Evolutionary conservation across 2,329 filamentous ascomycete genomes (phyloP).

Genomic region (Cadophora sp.): DNA sequence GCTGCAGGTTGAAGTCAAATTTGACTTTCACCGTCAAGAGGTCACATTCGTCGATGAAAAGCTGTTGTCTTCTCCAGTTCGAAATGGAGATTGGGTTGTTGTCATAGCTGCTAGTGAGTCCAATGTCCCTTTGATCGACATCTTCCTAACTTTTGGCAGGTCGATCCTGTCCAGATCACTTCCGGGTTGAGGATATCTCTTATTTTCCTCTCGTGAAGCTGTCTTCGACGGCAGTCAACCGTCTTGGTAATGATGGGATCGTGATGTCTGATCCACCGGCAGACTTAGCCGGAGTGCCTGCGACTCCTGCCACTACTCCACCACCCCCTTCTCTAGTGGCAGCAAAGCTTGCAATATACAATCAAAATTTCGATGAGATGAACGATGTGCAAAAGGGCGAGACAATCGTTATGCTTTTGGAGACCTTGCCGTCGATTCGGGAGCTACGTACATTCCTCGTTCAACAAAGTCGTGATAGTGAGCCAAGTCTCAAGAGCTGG

Average conservation of each 20-base stretch:
- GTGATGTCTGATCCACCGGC: background rate
- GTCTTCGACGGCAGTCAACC: slow-evolving; percentile 28
- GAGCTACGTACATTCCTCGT: slow-evolving; percentile 60
- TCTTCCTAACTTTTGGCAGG: slow-evolving; percentile 22
- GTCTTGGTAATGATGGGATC: background rate
- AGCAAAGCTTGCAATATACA: slow-evolving; percentile 50
- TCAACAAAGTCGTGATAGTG: slow-evolving; percentile 35
- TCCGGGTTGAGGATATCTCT: slow-evolving; percentile 39
- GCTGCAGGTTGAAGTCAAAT: slow-evolving; percentile 30
- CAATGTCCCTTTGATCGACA: background rate
- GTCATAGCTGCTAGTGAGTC: slow-evolving; percentile 29
- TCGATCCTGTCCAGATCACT: slow-evolving; percentile 31
- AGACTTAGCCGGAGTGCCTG: slow-evolving; percentile 22
- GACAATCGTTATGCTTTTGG: slow-evolving; percentile 58
- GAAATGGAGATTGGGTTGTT: slow-evolving; percentile 40
- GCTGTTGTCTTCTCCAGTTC: slow-evolving; percentile 30
- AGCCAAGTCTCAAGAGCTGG: slow-evolving; percentile 56
- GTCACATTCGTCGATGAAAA: slow-evolving; percentile 36
- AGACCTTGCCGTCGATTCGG: slow-evolving; percentile 65
- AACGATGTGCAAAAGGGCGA: slow-evolving; percentile 52
- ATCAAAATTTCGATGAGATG: slow-evolving; percentile 64
- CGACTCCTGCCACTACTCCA: slow-evolving; percentile 38
- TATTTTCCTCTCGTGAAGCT: slow-evolving; percentile 38
- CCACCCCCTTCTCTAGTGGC: slow-evolving; percentile 37
- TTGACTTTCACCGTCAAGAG: slow-evolving; percentile 33